phyloP scores from a whole-genome alignment of 768 basidiomycete genomes.

The Kwoniella botswanensis region DNA sequence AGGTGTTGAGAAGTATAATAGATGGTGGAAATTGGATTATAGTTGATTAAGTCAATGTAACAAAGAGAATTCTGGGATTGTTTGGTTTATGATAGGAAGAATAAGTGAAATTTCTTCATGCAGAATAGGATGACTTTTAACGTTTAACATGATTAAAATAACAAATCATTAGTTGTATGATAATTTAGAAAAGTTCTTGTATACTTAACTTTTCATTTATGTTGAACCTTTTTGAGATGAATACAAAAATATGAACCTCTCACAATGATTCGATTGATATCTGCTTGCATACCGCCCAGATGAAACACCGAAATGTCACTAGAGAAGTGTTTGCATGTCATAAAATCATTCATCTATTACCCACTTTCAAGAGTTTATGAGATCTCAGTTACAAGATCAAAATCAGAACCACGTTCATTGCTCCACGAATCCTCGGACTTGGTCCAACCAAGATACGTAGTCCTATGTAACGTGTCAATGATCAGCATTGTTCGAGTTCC shows the following conservation, averaged over 20 bases:
- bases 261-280: background rate
- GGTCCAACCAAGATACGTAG: constrained; percentile 85
- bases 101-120: background rate
- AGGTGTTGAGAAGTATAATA: constrained; percentile 20
- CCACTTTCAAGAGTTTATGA: background rate
- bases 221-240: background rate
- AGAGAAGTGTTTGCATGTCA: no score
- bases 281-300: background rate
- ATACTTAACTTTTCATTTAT: background rate
- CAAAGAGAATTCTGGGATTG: constrained; percentile 4
- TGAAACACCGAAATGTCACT: no score
- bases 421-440: constrained; percentile 82
- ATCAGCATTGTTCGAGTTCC: background rate
- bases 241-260: background rate
- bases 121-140: background rate
- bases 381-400: no score
- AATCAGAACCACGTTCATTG: constrained; percentile 30
- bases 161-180: background rate
- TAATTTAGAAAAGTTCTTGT: background rate
- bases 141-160: no score
- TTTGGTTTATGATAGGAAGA: background rate
- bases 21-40: constrained; percentile 27
- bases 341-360: background rate
- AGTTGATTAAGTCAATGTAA: background rate
- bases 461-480: constrained; percentile 64